Evolutionary conservation across 768 basidiomycete genomes (phyloP), one percentile per base, ranked within the genome.

Genomic region (Suillus tomentosus): DNA sequence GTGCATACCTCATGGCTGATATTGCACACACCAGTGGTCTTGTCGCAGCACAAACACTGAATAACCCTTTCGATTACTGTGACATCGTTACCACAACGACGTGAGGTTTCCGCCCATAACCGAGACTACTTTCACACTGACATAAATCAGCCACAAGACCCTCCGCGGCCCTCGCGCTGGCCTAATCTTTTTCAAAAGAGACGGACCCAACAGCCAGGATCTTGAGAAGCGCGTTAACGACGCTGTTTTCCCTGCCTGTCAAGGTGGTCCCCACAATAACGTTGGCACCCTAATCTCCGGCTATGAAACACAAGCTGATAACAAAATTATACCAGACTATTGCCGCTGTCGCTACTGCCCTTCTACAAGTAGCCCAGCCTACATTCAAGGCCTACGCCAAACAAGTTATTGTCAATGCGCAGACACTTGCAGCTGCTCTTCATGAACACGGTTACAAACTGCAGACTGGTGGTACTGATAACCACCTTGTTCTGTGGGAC

Each of bases 251-350:
- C 97, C 97, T 63, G 96, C 97, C 42, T 99, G 97, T 85, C 97
- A 99, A 80, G 97, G 97, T 79, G 97, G 96, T 57, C 97, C 96
- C 51, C 97, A 99, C 84, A 99, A 99, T 83, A 95, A 99, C 81
- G 92, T 92, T 63, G 62, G 87, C 77, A 27, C 31, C 68, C 57
- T 62, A 36, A 56, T 31, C 55, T 40, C 31, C 51, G 22, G 9
- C 56, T 17, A 47, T 45, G 31, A 24, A 31, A 48, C 64, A 48
- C 27, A 37, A 45, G 63, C n/a, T 60, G 47, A 36, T 59, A 24
- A 31, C 31, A 45, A 27, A n/a, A 11, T 60, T 27, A 19, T 19
- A 48, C 19, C 67, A 94, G 91, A 94, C 96, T 68, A 99, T 99
- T 65, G 96, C 96, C 48, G 95, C 88, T 70, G 83, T 99, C 66